Conservation (phyloP, 1,284 basidiomycete genomes). For the Meripilus lineatus region DNA sequence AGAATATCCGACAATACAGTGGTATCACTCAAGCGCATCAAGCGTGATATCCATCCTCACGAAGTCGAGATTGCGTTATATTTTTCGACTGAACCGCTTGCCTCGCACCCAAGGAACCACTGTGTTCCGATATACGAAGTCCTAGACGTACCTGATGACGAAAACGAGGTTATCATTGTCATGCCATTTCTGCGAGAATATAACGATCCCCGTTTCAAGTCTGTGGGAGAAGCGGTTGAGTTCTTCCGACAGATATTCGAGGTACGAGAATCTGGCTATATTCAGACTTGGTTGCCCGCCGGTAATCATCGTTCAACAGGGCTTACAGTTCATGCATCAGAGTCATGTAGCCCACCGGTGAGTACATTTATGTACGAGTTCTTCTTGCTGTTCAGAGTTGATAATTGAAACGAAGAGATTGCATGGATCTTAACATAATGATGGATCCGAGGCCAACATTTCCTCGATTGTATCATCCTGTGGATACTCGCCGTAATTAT, state of each 20-base stretch:
- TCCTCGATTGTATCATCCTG: conserved; percentile 25
- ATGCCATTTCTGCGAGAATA: conserved; percentile 21
- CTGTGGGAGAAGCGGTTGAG: conserved; percentile 21
- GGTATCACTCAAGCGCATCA: background rate
- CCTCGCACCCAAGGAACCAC: too few species aligned
- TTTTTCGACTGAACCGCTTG: too few species aligned
- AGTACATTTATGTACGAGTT: conserved; percentile 7
- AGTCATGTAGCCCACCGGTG: conserved; percentile 5
- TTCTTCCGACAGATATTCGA: too few species aligned
- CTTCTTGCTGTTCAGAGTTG: conserved; percentile 15
- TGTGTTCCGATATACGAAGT: too few species aligned
- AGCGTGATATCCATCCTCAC: conserved; percentile 12
- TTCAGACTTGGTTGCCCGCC: conserved; percentile 14
- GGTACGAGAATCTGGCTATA: conserved; percentile 18
- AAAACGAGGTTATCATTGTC: too few species aligned
- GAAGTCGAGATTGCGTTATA: conserved; percentile 19
- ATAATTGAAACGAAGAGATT: conserved; percentile 26
- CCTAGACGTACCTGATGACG: conserved; percentile 12
- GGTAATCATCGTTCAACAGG: background rate
- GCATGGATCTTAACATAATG: conserved; percentile 30
- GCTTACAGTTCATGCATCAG: conserved; percentile 7
- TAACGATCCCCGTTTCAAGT: conserved; percentile 16
- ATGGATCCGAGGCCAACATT: conserved; percentile 26
- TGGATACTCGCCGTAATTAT: conserved; percentile 1
- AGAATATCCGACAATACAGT: background rate